Conservation (phyloP, 352 stramenopile species). For the Pythium folliculosum region DNA sequence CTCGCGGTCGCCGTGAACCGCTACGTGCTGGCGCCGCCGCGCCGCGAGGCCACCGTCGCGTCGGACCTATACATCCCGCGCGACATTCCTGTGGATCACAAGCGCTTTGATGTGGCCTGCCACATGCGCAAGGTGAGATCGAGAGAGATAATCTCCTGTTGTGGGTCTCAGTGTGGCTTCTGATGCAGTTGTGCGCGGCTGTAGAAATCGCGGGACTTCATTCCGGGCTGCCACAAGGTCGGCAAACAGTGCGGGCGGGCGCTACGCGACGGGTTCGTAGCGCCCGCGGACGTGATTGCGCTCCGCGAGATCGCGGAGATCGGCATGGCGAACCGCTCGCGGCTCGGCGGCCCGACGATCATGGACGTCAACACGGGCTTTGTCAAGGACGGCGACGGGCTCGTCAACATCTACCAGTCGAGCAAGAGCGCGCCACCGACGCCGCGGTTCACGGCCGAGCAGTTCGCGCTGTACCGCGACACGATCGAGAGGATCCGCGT, state of each 20-base stretch:
- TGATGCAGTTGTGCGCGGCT: neutral
- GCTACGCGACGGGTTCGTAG: conserved; percentile 75
- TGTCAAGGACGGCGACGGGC: conserved; percentile 80
- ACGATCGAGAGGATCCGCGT: conserved; percentile 82
- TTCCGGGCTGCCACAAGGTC: conserved; percentile 66
- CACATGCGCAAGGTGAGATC: conserved; percentile 42
- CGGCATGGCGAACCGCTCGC: conserved; percentile 76
- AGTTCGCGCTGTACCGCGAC: conserved; percentile 81
- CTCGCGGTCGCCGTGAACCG: conserved; percentile 18
- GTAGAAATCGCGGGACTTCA: conserved; percentile 46
- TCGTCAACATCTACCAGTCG: conserved; percentile 91
- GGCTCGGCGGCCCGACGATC: conserved; percentile 87
- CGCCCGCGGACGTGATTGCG: conserved; percentile 58
- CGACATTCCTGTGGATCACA: conserved; percentile 29
- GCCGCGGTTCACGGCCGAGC: conserved; percentile 72
- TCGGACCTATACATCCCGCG: conserved; percentile 28
- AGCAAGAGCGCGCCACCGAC: conserved; percentile 39
- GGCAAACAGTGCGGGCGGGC: conserved; percentile 68
- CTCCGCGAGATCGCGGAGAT: conserved; percentile 82
- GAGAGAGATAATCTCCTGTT: neutral
- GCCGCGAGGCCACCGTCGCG: neutral
- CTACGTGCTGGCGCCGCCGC: conserved; percentile 11
- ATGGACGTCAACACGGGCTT: conserved; percentile 92
- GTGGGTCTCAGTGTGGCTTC: neutral
- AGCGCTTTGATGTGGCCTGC: conserved; percentile 59